A percentile compares a stretch with the other conserved stretches of the same genome.
These are phyloP conservation scores for Solidago caesia DNA, from an alignment of 129 eudicot genomes.

Conservation along the genomic window DNA sequence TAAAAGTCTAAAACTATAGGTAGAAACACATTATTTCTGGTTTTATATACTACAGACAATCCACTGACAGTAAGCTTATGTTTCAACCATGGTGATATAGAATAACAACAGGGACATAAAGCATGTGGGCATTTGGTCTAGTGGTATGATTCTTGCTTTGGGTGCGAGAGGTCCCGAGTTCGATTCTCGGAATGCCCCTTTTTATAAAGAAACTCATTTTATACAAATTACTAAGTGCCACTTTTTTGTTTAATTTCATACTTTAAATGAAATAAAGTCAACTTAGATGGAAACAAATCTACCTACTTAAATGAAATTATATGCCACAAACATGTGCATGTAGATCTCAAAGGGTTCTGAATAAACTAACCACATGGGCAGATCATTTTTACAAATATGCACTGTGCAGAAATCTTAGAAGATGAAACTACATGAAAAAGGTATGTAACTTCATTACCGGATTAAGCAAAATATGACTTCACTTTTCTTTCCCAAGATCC, in stretches of 20 bases:
- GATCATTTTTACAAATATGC: background rate
- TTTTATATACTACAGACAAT: background rate
- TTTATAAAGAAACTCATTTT: background rate
- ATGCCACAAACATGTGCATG: slow-evolving; percentile 11
- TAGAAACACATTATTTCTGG: slow-evolving; percentile 18
- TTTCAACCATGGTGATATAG: background rate
- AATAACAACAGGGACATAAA: background rate
- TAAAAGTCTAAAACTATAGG: slow-evolving; percentile 10
- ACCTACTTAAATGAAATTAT: background rate
- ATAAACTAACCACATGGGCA: background rate
- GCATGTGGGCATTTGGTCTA: slow-evolving; percentile 86
- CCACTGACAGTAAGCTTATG: background rate
- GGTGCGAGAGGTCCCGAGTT: slow-evolving; percentile 99
- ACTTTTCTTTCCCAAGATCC: background rate
- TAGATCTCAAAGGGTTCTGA: background rate
- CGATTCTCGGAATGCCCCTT: slow-evolving; percentile 78
- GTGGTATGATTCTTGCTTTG: slow-evolving; percentile 97
- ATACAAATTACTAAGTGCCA: background rate
- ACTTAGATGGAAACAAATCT: slow-evolving; percentile 6
- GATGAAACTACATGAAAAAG: slow-evolving; percentile 11
- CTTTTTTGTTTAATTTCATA: background rate
- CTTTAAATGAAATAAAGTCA: slow-evolving; percentile 4
- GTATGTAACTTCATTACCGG: slow-evolving; percentile 7
- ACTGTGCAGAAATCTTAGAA: background rate
- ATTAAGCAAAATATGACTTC: background rate